phyloP scores from a whole-genome alignment of 2,329 filamentous ascomycete species.

The Pyrenochaeta sp. region DNA sequence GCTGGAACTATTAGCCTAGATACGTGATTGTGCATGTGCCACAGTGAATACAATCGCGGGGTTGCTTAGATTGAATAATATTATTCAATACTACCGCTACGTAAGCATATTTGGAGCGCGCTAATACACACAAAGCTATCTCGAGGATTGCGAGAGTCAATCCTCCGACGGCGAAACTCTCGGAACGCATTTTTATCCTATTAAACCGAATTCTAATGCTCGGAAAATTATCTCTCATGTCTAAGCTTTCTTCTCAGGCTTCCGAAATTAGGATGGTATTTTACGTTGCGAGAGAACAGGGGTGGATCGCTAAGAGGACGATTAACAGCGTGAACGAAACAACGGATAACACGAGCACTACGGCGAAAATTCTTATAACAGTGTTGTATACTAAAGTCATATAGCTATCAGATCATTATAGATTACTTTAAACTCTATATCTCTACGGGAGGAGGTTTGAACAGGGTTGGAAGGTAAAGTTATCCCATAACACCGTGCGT shows the following conservation, averaged over 20 bases:
- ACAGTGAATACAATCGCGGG: background rate
- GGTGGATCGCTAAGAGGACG: background rate
- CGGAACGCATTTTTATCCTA: background rate
- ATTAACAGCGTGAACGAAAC: background rate
- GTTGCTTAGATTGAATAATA: too few species aligned
- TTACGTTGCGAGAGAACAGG: background rate
- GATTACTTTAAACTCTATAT: background rate
- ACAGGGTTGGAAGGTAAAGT: background rate
- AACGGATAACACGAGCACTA: background rate
- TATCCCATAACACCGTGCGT: background rate
- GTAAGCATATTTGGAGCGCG: background rate
- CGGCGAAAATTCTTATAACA: background rate
- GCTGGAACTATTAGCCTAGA: background rate
- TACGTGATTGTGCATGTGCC: background rate
- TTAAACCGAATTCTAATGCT: background rate
- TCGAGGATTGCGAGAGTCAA: background rate
- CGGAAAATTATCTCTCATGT: background rate
- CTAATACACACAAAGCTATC: background rate
- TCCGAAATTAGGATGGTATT: background rate
- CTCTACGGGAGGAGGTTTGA: background rate
- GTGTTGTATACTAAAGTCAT: background rate
- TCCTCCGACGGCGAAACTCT: background rate
- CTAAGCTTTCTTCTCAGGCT: background rate
- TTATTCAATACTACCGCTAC: background rate
- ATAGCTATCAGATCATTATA: background rate